A percentile compares a stretch with the other conserved stretches of the same genome.
phyloP scores from a whole-genome alignment of 2,329 filamentous ascomycete species.

The Alternaria arborescens region DNA sequence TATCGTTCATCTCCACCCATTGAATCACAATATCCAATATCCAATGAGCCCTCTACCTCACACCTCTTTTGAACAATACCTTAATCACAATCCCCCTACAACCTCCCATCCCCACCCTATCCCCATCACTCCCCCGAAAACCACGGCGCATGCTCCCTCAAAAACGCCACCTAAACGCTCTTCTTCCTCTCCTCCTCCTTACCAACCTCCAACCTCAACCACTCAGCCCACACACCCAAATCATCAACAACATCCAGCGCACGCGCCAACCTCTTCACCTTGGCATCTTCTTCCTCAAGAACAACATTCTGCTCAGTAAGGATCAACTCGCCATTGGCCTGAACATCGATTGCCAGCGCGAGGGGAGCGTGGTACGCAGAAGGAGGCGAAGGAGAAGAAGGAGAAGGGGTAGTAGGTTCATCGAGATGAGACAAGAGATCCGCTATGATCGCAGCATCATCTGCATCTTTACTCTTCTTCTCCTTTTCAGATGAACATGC shows the following conservation, averaged over 20 bases:
- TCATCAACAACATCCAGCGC: constrained; percentile 60
- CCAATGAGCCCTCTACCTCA: no score
- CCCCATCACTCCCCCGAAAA: no score
- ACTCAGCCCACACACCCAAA: constrained; percentile 63
- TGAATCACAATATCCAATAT: no score
- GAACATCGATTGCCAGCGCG: constrained; percentile 66
- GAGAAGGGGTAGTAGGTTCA: not conserved
- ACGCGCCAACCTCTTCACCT: constrained; percentile 49
- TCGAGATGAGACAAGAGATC: constrained; percentile 26
- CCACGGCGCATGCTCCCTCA: no score
- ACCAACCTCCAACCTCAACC: constrained; percentile 47
- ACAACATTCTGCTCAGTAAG: constrained; percentile 66
- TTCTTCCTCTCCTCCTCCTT: not conserved
- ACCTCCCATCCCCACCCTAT: no score
- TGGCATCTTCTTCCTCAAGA: constrained; percentile 32
- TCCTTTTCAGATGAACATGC: not conserved
- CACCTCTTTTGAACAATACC: no score
- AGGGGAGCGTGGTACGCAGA: constrained; percentile 42
- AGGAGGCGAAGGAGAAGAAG: constrained; percentile 11
- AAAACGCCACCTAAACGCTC: not conserved
- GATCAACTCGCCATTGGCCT: constrained; percentile 66
- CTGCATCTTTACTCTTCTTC: not conserved
- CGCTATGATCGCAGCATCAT: not conserved
- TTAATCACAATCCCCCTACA: no score
- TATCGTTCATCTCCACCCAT: no score